Evolutionary conservation across 768 basidiomycete species (phyloP).

Genomic region (Suillus placidus): DNA sequence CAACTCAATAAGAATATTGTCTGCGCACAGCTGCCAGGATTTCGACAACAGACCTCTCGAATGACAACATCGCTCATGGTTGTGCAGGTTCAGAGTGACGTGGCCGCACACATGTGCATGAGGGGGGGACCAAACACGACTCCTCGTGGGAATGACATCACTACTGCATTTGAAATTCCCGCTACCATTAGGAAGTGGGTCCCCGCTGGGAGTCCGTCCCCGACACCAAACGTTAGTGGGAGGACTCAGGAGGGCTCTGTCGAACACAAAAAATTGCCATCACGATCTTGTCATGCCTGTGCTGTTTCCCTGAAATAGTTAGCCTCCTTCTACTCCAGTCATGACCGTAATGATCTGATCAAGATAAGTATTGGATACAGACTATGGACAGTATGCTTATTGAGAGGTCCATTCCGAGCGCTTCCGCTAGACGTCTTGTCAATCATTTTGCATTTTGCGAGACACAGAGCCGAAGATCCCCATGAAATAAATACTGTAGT

Average conservation of each 20-base stretch:
- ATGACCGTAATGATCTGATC: too few relatives aligned
- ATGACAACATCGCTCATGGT: slow-evolving; percentile 42
- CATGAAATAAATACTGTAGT: not conserved
- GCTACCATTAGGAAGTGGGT: too few relatives aligned
- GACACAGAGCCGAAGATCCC: not conserved
- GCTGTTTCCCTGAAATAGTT: too few relatives aligned
- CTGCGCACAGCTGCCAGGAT: slow-evolving; percentile 1
- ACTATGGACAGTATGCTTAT: not conserved
- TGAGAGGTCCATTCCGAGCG: not conserved
- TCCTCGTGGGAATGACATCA: slow-evolving; percentile 2
- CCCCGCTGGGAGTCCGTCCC: too few relatives aligned
- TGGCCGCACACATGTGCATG: too few relatives aligned
- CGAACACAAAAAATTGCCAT: too few relatives aligned
- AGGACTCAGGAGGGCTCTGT: too few relatives aligned
- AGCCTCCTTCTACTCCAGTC: too few relatives aligned
- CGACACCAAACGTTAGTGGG: too few relatives aligned
- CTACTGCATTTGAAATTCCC: not conserved
- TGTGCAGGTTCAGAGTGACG: not conserved
- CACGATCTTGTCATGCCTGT: too few relatives aligned
- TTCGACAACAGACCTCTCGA: slow-evolving; percentile 40
- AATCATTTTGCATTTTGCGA: not conserved
- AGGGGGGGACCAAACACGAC: too few relatives aligned
- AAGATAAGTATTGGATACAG: too few relatives aligned
- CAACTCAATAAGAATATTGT: not conserved
- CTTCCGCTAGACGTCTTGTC: not conserved